Evolutionary conservation across 2,329 filamentous ascomycete species (phyloP), one percentile per base, ranked within the genome.

Genomic region (Juglanconis oblonga): DNA sequence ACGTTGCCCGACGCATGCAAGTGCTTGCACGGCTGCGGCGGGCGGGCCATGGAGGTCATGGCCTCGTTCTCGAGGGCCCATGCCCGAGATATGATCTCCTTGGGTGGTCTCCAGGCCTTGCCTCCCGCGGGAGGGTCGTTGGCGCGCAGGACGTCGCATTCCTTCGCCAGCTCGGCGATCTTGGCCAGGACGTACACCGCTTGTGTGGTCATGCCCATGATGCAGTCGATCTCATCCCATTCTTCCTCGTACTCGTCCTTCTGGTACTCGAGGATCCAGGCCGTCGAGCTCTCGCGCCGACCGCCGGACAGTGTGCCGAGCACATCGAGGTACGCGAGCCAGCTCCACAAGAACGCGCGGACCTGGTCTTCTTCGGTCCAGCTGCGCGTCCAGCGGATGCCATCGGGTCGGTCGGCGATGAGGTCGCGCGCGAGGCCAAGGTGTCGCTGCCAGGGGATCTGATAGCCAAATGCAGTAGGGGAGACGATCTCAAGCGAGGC

Each of bases 251-350:
- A 78, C 59, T 81, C 81, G 62, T 84, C 81, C 10, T 79, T 72
- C 38, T 74, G 72, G 64, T 78, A 75, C 66, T 79, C 79, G 72
- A 84, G 72, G 76, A 86, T 70, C 78, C 79, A 73, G 64, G 77
- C 66, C 57, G 75, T 79, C 8, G 85, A 75, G 0, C 38, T 79
- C 79, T 38, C 78, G 77, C 52, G 77, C 50, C 70, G 77, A 9
- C 83, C 82, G 14, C 89, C 89, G 57, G 77, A 87, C 32, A 96
- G 77, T 47, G 85, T 87, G 31, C 90, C 91, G 58, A 95, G 77
- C 1, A 95, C 86, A 68, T 95, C 91, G 24, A 96, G 81, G 72
- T 95, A 95, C 1, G 88, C 89, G 64, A 95, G 89, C 91, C 91
- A 96, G 61, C 89, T 86, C 65, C 85, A 87, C 9, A 95, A 80